Percentiles rank a stretch among this genome's conserved stretches.
These are phyloP conservation scores for Chamaecrista fasciculata DNA, from an alignment of 306 rosid genomes.

Conservation along the genomic window DNA sequence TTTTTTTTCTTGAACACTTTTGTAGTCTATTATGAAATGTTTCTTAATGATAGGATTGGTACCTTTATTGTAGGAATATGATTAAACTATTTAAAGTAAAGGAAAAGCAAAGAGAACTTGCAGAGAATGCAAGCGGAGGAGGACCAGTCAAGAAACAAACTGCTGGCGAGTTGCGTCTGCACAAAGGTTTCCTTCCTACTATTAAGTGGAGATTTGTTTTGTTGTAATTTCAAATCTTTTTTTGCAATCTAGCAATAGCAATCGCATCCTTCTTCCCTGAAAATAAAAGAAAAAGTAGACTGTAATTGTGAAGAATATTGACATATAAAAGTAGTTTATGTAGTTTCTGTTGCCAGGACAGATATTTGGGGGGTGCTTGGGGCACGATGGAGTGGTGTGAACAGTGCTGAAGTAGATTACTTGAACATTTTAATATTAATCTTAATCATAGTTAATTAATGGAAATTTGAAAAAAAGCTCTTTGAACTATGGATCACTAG, in stretches of 20 bases:
- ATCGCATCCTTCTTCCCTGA: not conserved
- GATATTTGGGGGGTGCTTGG: not conserved
- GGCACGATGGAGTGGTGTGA: constrained; percentile 1
- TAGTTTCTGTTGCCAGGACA: not conserved
- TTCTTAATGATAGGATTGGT: constrained; percentile 4
- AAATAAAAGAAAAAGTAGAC: no score
- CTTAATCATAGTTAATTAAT: not conserved
- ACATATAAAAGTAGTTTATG: not conserved
- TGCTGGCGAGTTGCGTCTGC: constrained; percentile 82
- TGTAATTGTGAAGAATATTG: no score
- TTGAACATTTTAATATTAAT: not conserved
- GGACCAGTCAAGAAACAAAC: constrained; percentile 63
- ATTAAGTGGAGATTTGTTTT: not conserved
- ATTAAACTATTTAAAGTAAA: constrained; percentile 71
- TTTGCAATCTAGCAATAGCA: no score
- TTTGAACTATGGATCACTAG: no score
- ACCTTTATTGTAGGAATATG: constrained; percentile 46
- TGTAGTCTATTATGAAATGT: not conserved
- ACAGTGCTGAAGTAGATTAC: not conserved
- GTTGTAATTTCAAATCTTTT: not conserved
- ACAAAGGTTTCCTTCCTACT: constrained; percentile 48
- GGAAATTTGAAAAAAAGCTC: no score
- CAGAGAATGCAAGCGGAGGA: constrained; percentile 60
- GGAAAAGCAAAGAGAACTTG: constrained; percentile 78
- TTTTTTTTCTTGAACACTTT: not conserved